These are phyloP conservation scores for Penicillium sumatraense DNA, from an alignment of 2,329 filamentous ascomycete genomes.

Conservation along the genomic window DNA sequence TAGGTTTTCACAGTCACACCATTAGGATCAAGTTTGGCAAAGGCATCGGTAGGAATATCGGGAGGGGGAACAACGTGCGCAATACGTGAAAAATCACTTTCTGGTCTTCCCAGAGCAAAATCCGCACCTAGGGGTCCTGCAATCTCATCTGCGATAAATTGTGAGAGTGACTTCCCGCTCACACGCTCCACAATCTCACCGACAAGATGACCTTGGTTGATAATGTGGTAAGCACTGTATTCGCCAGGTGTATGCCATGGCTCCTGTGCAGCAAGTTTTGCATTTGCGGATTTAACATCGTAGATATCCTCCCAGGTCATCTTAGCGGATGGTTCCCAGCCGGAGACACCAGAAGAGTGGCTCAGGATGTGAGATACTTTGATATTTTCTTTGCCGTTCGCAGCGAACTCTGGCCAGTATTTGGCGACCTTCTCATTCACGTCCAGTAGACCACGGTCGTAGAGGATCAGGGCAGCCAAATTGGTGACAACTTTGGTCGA, in stretches of 20 bases:
- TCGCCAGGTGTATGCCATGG: constrained; percentile 50
- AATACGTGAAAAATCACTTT: constrained; percentile 47
- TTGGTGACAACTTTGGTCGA: constrained; percentile 31
- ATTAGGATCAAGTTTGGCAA: constrained; percentile 20
- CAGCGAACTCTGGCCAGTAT: constrained; percentile 41
- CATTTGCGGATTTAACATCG: constrained; percentile 32
- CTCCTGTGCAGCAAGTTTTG: constrained; percentile 41
- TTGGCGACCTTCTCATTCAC: constrained; percentile 29
- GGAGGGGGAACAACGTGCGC: constrained; percentile 42
- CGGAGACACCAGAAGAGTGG: constrained; percentile 23
- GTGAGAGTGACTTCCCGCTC: constrained; percentile 46
- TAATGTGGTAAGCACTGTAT: constrained; percentile 43
- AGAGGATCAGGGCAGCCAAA: constrained; percentile 30
- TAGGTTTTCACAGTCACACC: constrained; percentile 38
- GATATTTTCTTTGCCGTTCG: constrained; percentile 35
- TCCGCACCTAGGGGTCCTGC: constrained; percentile 50
- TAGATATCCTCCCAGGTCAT: constrained; percentile 38
- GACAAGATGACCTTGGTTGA: constrained; percentile 46
- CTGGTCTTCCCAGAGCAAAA: constrained; percentile 50
- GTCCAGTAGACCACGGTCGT: constrained; percentile 32
- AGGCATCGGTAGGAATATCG: constrained; percentile 15
- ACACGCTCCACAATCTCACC: constrained; percentile 50
- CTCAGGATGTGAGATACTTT: constrained; percentile 31
- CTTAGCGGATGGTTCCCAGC: neutral
- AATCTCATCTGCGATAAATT: constrained; percentile 52